A percentile compares a stretch with the other conserved stretches of the same genome.
These are phyloP conservation scores for Trypanosoma avium DNA, from an alignment of 208 protist genomes.

Conservation along the genomic window DNA sequence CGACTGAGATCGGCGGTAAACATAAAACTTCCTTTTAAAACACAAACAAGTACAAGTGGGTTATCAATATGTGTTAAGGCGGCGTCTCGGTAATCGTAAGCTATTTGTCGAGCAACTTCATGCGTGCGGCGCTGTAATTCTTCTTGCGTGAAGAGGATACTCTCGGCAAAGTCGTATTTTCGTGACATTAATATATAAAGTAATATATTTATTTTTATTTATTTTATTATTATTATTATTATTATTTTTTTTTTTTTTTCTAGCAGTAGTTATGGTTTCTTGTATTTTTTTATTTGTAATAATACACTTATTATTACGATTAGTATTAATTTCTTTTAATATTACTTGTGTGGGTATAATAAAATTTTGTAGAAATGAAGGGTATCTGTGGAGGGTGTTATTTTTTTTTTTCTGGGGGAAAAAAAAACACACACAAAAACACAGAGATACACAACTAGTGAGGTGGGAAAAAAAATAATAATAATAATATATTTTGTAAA, in stretches of 20 bases:
- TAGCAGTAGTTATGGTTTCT: no score
- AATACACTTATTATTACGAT: neutral
- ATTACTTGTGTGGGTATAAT: no score
- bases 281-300: neutral
- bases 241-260: no score
- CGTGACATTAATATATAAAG: no score
- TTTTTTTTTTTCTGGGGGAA: no score
- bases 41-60: constrained; percentile 78
- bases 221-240: no score
- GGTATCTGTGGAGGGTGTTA: no score
- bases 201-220: no score
- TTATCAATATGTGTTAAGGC: constrained; percentile 39
- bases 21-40: constrained; percentile 84
- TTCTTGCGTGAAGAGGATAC: constrained; percentile 56
- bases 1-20: constrained; percentile 83
- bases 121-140: constrained; percentile 47
- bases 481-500: neutral
- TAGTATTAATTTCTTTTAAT: neutral
- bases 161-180: constrained; percentile 58
- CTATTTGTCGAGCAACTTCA: constrained; percentile 58
- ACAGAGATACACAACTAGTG: no score
- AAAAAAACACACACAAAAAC: no score
- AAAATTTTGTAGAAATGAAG: no score
- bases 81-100: constrained; percentile 57
- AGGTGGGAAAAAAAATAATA: neutral